Percentiles rank a stretch among this genome's conserved stretches.
phyloP scores from a whole-genome alignment of 331 rosid genomes.

The Rhamnella rubrinervis region DNA sequence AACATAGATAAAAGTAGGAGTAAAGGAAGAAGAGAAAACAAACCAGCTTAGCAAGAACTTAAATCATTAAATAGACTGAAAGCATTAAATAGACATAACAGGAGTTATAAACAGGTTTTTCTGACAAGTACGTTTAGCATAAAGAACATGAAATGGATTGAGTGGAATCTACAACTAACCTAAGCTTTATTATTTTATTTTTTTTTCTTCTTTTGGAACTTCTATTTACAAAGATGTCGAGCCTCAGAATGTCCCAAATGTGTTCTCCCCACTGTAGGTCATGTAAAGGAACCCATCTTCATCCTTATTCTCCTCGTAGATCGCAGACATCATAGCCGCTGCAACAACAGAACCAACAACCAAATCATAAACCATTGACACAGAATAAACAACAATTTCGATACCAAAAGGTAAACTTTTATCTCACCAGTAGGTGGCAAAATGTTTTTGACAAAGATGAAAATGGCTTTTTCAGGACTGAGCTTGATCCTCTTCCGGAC shows the following conservation, averaged over 20 bases:
- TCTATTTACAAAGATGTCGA: conserved; percentile 34
- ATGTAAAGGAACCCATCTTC: conserved; percentile 91
- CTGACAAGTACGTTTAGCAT: neutral
- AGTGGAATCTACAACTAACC: conserved; percentile 40
- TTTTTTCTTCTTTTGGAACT: conserved; percentile 6
- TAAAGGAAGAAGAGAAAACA: too few relatives aligned
- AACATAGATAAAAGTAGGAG: too few relatives aligned
- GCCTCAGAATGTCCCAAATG: conserved; percentile 60
- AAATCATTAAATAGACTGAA: too few relatives aligned
- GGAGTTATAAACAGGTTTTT: neutral
- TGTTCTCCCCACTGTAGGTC: conserved; percentile 91
- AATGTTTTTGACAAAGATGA: conserved; percentile 74
- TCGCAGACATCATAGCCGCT: conserved; percentile 82
- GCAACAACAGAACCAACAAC: conserved; percentile 32
- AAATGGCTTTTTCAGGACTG: conserved; percentile 81
- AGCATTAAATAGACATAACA: neutral
- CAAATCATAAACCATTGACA: conserved; percentile 15
- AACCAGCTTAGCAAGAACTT: too few relatives aligned
- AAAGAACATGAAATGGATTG: neutral
- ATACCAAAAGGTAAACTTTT: neutral
- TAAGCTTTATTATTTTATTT: conserved; percentile 3
- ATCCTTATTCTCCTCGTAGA: conserved; percentile 78
- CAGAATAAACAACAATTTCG: neutral
- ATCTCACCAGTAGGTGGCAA: conserved; percentile 81
- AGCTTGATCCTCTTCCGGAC: conserved; percentile 82